phyloP scores from a whole-genome alignment of 2,329 filamentous ascomycete genomes.

The Ascochyta pisi region DNA sequence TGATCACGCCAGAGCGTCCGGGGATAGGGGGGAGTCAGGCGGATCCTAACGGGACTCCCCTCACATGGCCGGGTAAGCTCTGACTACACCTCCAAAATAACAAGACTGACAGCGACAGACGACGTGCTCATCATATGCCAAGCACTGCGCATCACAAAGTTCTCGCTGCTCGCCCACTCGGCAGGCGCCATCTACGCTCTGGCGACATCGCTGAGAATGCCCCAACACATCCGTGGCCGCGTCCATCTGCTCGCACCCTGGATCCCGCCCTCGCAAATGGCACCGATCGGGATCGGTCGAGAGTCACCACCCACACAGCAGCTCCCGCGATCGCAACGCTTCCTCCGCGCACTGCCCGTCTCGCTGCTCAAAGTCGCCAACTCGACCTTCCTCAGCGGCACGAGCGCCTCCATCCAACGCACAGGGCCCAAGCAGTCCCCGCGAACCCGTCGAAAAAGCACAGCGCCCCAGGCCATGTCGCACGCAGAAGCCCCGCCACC shows the following conservation, averaged over 20 bases:
- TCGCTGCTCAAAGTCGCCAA: constrained; percentile 94
- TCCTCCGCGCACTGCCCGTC: constrained; percentile 87
- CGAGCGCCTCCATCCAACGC: constrained; percentile 76
- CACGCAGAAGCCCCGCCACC: constrained; percentile 18
- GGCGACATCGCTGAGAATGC: constrained; percentile 92
- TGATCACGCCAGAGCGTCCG: constrained; percentile 93
- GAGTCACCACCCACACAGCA: constrained; percentile 80
- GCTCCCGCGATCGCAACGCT: constrained; percentile 88
- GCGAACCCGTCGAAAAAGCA: constrained; percentile 43
- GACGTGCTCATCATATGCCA: constrained; percentile 96
- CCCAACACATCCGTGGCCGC: constrained; percentile 90
- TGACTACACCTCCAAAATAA: constrained; percentile 48
- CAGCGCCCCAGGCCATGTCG: constrained; percentile 19
- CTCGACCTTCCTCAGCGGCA: constrained; percentile 92
- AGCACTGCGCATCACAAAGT: constrained; percentile 88
- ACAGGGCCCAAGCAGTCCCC: constrained; percentile 61
- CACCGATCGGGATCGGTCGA: constrained; percentile 66
- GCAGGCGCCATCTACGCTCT: constrained; percentile 98
- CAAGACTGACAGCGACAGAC: constrained; percentile 52
- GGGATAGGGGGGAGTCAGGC: constrained; percentile 92
- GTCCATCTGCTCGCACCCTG: constrained; percentile 95
- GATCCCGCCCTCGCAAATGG: constrained; percentile 80
- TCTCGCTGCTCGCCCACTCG: constrained; percentile 94
- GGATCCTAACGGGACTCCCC: constrained; percentile 82
- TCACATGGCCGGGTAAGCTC: constrained; percentile 87